Evolutionary conservation across 768 basidiomycete genomes (phyloP), one percentile per base, ranked within the genome.

Genomic region (Amanita polypyramis): DNA sequence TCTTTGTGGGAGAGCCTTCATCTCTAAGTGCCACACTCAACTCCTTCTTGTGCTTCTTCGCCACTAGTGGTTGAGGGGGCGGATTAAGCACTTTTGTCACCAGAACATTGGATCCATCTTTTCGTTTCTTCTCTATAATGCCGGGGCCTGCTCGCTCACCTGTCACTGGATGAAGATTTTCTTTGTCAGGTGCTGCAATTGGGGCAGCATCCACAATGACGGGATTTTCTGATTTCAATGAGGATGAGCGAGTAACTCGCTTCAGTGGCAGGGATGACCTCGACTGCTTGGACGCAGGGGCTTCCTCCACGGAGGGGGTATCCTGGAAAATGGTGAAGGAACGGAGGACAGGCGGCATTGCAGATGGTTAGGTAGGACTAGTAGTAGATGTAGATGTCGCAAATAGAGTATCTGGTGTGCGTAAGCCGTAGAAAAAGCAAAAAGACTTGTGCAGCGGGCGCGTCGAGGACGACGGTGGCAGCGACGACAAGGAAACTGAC

Each of bases 141-240:
- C 66, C 57, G 14, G 70, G 57, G 30, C 67, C 73, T 2, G 79
- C 63, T 32, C 76, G 78, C 51, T 76, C 73, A 5, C 86, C 86
- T 2, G 86, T 88, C 55, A 81, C 53, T 38, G 86, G 86, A 61
- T 88, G 73, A 37, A 80, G 68, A 59, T 89, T 89, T 65, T 89
- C 86, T 71, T 89, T 89, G 68, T 87, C 83, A 20, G 63, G 60
- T 4, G 68, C 62, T 47, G 65, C 53, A 6, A 61, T 52, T 54
- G 69, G 65, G 52, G 66, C 54, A 52, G 49, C 52, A 47, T 54
- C n/a, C 45, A 55, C 10, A 53, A 46, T 51, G 21, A 48, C 14
- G 9, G 49, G 39, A 43, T 54, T 63, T n/a, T 52, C 50, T 5
- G 58, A 44, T 35, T 53, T 52, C n/a, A 55, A 51, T 14, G 64